phyloP scores from a whole-genome alignment of 768 basidiomycete genomes.

The Boletus reticulatus region DNA sequence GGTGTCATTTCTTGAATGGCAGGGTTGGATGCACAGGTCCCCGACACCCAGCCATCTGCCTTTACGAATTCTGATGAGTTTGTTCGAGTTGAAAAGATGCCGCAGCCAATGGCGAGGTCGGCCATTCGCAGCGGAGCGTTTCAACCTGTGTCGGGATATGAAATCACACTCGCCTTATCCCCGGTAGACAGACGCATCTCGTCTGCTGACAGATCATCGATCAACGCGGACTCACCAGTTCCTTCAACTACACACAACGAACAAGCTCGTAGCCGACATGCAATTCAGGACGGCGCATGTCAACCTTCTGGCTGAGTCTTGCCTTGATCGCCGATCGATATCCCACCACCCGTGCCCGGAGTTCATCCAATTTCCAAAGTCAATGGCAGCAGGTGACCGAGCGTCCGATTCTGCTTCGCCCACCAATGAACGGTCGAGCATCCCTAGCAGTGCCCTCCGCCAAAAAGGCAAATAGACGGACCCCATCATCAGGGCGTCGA shows the following conservation, averaged over 20 bases:
- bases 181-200: not conserved
- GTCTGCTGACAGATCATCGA: no score
- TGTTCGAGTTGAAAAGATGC: not conserved
- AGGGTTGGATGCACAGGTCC: not conserved
- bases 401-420: not conserved
- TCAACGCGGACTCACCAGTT: not conserved
- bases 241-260: not conserved
- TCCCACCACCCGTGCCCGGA: not conserved
- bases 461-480: not conserved
- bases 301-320: not conserved
- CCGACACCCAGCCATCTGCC: not conserved
- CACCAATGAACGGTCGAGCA: not conserved
- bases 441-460: not conserved
- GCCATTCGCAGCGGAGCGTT: conserved; percentile 11
- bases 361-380: not conserved
- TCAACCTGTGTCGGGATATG: conserved; percentile 12
- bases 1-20: not conserved
- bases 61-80: not conserved
- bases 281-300: not conserved
- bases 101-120: not conserved
- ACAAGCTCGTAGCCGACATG: no score
- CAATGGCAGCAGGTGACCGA: not conserved
- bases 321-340: not conserved
- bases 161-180: conserved; percentile 6
- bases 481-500: not conserved